A percentile compares a stretch with the other conserved stretches of the same genome.
These are phyloP conservation scores for Dryas octopetala DNA, from an alignment of 306 rosid genomes.

Conservation along the genomic window DNA sequence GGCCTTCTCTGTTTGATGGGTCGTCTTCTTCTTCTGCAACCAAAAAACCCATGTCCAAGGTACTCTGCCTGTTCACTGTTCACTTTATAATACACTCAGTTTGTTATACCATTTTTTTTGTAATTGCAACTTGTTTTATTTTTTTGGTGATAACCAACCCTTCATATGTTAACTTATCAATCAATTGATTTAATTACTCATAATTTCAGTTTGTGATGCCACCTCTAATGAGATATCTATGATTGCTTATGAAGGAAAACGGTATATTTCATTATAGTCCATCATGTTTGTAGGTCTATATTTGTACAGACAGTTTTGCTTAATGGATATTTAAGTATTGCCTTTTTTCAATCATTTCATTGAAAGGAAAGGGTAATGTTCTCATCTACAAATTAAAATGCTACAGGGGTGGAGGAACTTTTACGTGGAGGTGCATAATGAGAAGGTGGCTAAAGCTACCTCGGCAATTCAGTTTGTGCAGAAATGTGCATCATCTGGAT, in stretches of 20 bases:
- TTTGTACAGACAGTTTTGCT: background rate
- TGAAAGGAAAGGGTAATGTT: background rate
- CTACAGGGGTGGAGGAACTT: slow-evolving; percentile 67
- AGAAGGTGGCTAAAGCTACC: slow-evolving; percentile 45
- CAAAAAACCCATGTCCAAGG: slow-evolving; percentile 40
- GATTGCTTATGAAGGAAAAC: background rate
- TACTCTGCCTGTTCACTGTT: slow-evolving; percentile 3
- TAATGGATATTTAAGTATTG: background rate
- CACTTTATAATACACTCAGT: background rate
- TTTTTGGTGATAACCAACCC: background rate
- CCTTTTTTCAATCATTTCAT: too few species aligned
- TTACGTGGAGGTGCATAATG: slow-evolving; percentile 62
- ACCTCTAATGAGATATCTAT: background rate
- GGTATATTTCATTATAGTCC: background rate
- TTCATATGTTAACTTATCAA: background rate
- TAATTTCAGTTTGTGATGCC: background rate
- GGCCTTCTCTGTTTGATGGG: slow-evolving; percentile 45
- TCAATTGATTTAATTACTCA: background rate
- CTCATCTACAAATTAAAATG: background rate
- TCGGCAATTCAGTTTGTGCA: slow-evolving; percentile 50
- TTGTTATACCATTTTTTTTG: background rate
- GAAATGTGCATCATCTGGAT: slow-evolving; percentile 35
- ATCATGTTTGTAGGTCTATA: background rate
- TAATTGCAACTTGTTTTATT: background rate
- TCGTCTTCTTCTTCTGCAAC: slow-evolving; percentile 41